Percentiles rank a stretch among this genome's conserved stretches.
Evolutionary conservation across 805 yeast genomes (phyloP).

Genomic region (Lachancea cidri): DNA sequence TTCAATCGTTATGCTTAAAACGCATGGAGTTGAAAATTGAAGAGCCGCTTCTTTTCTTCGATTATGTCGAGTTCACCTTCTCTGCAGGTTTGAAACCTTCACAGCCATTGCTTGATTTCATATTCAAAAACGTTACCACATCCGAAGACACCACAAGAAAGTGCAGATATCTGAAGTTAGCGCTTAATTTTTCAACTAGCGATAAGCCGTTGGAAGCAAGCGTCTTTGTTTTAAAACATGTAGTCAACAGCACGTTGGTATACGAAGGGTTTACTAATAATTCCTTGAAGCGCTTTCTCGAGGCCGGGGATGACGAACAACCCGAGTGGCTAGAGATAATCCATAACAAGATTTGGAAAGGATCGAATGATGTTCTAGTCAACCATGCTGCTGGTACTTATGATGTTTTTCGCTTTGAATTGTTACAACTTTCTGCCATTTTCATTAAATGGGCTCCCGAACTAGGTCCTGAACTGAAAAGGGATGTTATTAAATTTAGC

Average conservation of each 20-base stretch:
- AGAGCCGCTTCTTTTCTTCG: conserved; percentile 35
- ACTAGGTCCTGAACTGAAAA: conserved; percentile 54
- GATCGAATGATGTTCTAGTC: conserved; percentile 43
- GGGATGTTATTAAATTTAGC: conserved; percentile 85
- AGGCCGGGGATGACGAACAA: conserved; percentile 23
- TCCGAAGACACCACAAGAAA: conserved; percentile 43
- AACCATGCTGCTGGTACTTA: conserved; percentile 56
- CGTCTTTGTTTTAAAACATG: conserved; percentile 53
- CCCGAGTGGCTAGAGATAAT: conserved; percentile 63
- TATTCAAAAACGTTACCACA: conserved; percentile 52
- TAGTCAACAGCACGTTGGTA: conserved; percentile 62
- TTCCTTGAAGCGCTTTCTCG: conserved; percentile 43
- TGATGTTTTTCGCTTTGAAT: conserved; percentile 70
- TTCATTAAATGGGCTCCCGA: conserved; percentile 65
- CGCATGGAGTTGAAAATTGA: conserved; percentile 33
- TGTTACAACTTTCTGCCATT: conserved; percentile 75
- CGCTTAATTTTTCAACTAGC: conserved; percentile 44
- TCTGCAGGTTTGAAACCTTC: conserved; percentile 24
- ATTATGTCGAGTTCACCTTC: conserved; percentile 37
- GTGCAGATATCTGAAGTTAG: conserved; percentile 45
- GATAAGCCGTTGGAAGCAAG: conserved; percentile 48
- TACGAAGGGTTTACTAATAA: conserved; percentile 52
- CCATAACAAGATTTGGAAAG: conserved; percentile 66
- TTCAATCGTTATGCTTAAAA: conserved; percentile 46
- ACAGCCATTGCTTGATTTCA: conserved; percentile 47